Evolutionary conservation across 2,329 filamentous ascomycete genomes (phyloP).

Genomic region (Exserohilum turcica): DNA sequence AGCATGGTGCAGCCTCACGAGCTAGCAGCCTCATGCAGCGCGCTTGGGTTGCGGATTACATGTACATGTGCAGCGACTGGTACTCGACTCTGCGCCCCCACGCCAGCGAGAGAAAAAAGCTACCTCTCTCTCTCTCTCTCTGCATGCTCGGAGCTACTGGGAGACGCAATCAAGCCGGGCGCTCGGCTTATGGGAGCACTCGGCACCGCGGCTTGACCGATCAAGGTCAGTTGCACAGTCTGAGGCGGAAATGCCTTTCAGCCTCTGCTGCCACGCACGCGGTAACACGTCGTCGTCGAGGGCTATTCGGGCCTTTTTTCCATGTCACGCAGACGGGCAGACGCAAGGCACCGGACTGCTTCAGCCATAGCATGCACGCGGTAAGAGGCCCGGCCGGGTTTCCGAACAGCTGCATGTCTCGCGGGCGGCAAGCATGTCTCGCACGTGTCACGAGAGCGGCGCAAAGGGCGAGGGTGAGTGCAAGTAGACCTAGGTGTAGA

Average conservation of each 20-base stretch:
- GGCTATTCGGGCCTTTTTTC: constrained; percentile 12
- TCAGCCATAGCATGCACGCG: constrained; percentile 3
- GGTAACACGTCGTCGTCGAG: constrained; percentile 7
- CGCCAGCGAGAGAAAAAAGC: constrained; percentile 6
- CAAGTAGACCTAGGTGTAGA: too few species aligned
- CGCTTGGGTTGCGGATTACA: constrained; percentile 20
- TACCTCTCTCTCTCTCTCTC: not conserved
- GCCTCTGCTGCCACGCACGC: constrained; percentile 14
- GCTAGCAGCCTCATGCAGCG: constrained; percentile 11
- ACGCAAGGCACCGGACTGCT: constrained; percentile 18
- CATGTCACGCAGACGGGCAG: constrained; percentile 13
- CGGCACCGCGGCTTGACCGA: constrained; percentile 18
- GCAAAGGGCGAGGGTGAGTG: not conserved
- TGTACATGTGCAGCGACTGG: constrained; percentile 4
- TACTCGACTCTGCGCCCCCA: constrained; percentile 5
- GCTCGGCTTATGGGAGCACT: constrained; percentile 15
- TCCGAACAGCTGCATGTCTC: constrained; percentile 4
- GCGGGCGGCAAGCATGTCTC: not conserved
- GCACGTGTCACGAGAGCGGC: not conserved
- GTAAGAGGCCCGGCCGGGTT: constrained; percentile 1
- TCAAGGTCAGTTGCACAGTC: constrained; percentile 22
- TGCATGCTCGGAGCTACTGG: not conserved
- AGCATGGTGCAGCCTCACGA: constrained; percentile 12
- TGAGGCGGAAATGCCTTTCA: constrained; percentile 20
- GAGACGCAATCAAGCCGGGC: not conserved